Base-by-base conservation (phyloP, 108 stramenopile genomes). In the Skeletonema tropicum region DNA sequence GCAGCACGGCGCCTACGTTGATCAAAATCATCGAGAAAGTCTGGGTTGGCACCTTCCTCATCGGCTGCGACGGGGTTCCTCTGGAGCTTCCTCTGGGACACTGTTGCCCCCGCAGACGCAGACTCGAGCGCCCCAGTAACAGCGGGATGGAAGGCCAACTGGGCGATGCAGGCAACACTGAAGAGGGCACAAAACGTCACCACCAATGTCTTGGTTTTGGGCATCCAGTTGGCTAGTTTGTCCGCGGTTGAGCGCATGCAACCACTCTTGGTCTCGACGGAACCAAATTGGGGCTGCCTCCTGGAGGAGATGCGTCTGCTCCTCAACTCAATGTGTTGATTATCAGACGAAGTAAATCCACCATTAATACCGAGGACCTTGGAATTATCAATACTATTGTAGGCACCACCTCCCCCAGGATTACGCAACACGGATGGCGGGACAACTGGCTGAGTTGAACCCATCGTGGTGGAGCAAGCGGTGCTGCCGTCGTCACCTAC, bases 1-100 rank as follows among this genome's bases (percentile, higher is more conserved):
- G 75, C 75, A 2, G 75, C 75, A 33, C 75, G 75, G 4, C 75
- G 66, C 41, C 66, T 52, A 23, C 74, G 60, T 61, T 76, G 75
- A 35, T 68, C 66, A 48, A 76, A 68, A 60, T 68, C 75, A 41
- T 76, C 75, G 14, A 25, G 41, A 64, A 36, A 41, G 41, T 66
- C 26, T 0, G 36, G 17, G 21, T 66, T 46, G 67, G 19, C 23
- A 26, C 25, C 67, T 39, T 12, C 35, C 6, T 35, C 10, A 38
- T 12, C 38, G 0, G 15, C 42, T 45, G 52, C 23, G 23, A 2
- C 7, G 21, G 23, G 52, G 23, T 55, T 55, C 52, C n/a, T 55
- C 6, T 55, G 19, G 23, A 55, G 52, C 52, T 23, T 55, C 23
- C 52, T 55, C 52, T 55, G 21, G 9, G 19, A 2, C 21, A 55